phyloP scores from a whole-genome alignment of 1,139 yeast genomes.

The Hyphopichia buzzinii region DNA sequence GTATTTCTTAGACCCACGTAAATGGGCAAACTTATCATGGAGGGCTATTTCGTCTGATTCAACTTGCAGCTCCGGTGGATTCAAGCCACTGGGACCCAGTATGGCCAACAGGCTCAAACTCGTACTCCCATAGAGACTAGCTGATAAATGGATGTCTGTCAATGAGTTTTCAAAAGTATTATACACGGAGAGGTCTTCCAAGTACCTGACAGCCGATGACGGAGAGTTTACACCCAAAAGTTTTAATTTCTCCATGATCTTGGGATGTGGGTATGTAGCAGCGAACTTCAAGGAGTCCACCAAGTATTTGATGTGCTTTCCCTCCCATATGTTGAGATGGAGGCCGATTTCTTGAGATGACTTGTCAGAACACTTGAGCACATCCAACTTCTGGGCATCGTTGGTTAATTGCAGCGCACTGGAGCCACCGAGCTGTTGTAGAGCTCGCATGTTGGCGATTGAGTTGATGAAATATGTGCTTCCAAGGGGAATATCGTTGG shows the following conservation, averaged over 20 bases:
- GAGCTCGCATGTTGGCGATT: slow-evolving; percentile 12
- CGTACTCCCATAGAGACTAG: slow-evolving; percentile 27
- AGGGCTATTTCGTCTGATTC: slow-evolving; percentile 3
- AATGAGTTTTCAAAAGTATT: slow-evolving; percentile 16
- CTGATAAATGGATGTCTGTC: slow-evolving; percentile 32
- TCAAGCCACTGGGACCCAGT: slow-evolving; percentile 16
- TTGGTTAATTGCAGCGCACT: slow-evolving; percentile 10
- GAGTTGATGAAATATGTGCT: slow-evolving; percentile 29
- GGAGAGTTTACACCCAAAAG: slow-evolving; percentile 15
- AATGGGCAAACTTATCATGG: slow-evolving; percentile 28
- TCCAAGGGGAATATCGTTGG: slow-evolving; percentile 25
- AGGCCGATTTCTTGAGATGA: not conserved
- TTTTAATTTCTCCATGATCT: slow-evolving; percentile 13
- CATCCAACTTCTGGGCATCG: slow-evolving; percentile 17
- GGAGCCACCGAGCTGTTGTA: slow-evolving; percentile 10
- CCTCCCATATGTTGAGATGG: slow-evolving; percentile 30
- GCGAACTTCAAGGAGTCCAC: slow-evolving; percentile 32
- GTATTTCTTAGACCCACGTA: slow-evolving; percentile 17
- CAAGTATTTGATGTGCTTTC: slow-evolving; percentile 20
- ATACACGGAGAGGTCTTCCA: slow-evolving; percentile 26
- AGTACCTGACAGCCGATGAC: slow-evolving; percentile 13
- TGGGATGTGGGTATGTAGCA: slow-evolving; percentile 35
- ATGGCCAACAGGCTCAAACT: slow-evolving; percentile 18
- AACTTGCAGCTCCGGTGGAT: slow-evolving; percentile 11
- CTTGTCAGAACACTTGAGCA: slow-evolving; percentile 10